phyloP scores from a whole-genome alignment of 2,329 filamentous ascomycete species.

The Akanthomyces lecanii region DNA sequence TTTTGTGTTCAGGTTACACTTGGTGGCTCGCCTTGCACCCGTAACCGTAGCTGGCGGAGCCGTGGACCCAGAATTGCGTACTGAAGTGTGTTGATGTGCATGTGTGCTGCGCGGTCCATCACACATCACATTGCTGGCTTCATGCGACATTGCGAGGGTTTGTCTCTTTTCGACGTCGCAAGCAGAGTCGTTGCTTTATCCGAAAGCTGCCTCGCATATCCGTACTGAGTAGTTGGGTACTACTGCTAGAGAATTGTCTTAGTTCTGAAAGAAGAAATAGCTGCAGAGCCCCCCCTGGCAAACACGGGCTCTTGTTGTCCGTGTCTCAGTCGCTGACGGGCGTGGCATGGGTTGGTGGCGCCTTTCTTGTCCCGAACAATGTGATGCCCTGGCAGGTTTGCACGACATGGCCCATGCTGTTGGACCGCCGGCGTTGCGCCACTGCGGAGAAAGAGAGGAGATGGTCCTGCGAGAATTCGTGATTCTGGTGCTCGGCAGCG shows the following conservation, averaged over 20 bases:
- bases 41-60: background rate
- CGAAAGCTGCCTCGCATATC: background rate
- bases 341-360: background rate
- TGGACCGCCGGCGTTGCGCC: slow-evolving; percentile 8
- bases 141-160: background rate
- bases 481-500: slow-evolving; percentile 6
- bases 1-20: no score
- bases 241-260: background rate
- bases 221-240: background rate
- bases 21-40: no score
- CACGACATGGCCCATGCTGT: background rate
- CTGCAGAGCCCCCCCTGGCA: background rate
- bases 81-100: background rate
- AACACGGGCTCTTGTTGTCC: background rate
- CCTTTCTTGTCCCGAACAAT: background rate
- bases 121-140: slow-evolving; percentile 3
- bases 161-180: no score
- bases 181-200: background rate
- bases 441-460: slow-evolving; percentile 14
- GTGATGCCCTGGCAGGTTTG: background rate
- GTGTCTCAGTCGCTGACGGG: background rate
- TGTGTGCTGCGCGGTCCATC: background rate
- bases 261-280: background rate
- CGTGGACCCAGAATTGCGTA: background rate
- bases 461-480: slow-evolving; percentile 7